Conservation (phyloP, 305 asterid genomes). For the Fraxinus paxiana region DNA sequence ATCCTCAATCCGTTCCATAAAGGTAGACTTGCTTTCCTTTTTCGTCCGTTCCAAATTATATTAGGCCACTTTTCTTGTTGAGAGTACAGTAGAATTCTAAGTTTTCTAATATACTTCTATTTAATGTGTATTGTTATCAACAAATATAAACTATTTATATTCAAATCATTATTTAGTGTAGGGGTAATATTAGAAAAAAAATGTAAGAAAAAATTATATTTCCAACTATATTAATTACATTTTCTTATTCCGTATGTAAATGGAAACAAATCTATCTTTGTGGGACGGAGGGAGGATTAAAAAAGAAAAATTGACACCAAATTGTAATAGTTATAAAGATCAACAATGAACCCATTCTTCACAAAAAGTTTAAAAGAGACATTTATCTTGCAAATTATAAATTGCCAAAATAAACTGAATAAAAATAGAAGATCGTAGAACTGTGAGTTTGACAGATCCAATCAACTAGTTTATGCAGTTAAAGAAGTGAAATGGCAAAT, state of each 20-base stretch:
- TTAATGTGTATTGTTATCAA: not conserved
- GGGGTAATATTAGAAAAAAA: not conserved
- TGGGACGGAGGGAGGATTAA: not conserved
- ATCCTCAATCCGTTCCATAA: not conserved
- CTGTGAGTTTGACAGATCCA: not conserved
- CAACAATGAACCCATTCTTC: not conserved
- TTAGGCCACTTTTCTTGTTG: not conserved
- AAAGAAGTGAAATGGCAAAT: not conserved
- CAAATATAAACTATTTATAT: not conserved
- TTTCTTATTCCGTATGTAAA: not conserved
- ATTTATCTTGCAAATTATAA: not conserved
- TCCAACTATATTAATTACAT: not conserved
- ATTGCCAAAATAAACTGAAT: not conserved
- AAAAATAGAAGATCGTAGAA: not conserved
- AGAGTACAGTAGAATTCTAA: not conserved
- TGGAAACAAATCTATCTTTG: not conserved
- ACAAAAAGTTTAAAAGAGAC: not conserved
- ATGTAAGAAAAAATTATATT: no score
- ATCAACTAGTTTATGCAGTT: not conserved
- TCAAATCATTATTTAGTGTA: not conserved
- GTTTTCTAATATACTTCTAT: not conserved
- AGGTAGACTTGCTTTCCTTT: not conserved
- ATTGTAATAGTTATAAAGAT: not conserved
- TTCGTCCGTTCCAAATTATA: not conserved
- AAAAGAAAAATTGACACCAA: not conserved